These are phyloP conservation scores for Leishmania tropica DNA, from an alignment of 208 protist species.

Conservation along the genomic window DNA sequence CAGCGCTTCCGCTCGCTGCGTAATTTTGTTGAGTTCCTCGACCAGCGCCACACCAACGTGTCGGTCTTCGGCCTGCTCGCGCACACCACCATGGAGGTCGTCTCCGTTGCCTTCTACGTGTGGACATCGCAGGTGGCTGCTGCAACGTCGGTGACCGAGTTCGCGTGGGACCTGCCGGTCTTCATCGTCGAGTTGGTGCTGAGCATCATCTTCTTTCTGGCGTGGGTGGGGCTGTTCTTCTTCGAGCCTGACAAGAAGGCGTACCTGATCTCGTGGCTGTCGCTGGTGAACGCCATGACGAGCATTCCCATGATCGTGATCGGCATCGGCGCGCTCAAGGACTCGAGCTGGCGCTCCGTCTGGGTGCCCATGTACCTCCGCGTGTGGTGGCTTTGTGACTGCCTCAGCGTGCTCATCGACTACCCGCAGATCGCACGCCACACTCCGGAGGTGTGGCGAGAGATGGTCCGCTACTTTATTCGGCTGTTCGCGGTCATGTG, in stretches of 20 bases:
- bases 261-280: slow-evolving; percentile 65
- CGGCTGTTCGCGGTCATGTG: slow-evolving; percentile 65
- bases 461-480: slow-evolving; percentile 66
- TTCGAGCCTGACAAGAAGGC: slow-evolving; percentile 65
- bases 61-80: slow-evolving; percentile 61
- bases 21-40: slow-evolving; percentile 67
- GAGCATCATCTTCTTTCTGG: slow-evolving; percentile 78
- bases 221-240: slow-evolving; percentile 69
- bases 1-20: slow-evolving; percentile 50
- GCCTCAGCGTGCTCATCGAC: slow-evolving; percentile 64
- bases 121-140: slow-evolving; percentile 55
- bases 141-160: slow-evolving; percentile 32
- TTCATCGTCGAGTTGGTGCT: slow-evolving; percentile 71
- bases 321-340: slow-evolving; percentile 54
- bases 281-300: slow-evolving; percentile 74
- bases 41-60: slow-evolving; percentile 65
- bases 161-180: slow-evolving; percentile 53
- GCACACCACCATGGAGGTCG: slow-evolving; percentile 61
- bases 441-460: slow-evolving; percentile 63
- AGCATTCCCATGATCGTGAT: slow-evolving; percentile 82
- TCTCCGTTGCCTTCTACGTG: slow-evolving; percentile 71
- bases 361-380: slow-evolving; percentile 88
- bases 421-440: slow-evolving; percentile 59
- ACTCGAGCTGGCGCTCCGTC: slow-evolving; percentile 45
- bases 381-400: slow-evolving; percentile 80